Conservation (phyloP, 2,329 filamentous ascomycete species). For the Paramyrothecium roridum region DNA sequence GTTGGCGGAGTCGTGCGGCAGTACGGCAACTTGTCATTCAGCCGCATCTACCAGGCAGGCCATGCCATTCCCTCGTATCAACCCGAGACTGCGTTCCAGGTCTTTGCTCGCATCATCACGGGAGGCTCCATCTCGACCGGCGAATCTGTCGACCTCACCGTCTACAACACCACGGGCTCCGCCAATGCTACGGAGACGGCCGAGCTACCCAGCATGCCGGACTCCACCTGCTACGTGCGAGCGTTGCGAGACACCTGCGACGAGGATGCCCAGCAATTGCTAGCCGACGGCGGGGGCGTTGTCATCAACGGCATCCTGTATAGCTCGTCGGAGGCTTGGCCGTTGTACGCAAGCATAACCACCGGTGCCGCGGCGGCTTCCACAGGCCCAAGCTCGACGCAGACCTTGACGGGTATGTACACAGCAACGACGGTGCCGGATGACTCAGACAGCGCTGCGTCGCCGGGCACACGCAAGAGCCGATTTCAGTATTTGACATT, state of each 20-base stretch:
- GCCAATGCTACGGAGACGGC: slow-evolving; percentile 55
- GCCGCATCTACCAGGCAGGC: slow-evolving; percentile 63
- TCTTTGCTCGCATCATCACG: slow-evolving; percentile 59
- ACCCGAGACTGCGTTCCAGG: slow-evolving; percentile 54
- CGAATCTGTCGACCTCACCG: slow-evolving; percentile 44
- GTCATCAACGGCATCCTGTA: slow-evolving; percentile 60
- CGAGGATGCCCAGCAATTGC: slow-evolving; percentile 43
- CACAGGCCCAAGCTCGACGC: slow-evolving; percentile 14
- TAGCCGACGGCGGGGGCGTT: slow-evolving; percentile 48
- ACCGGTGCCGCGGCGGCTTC: slow-evolving; percentile 13
- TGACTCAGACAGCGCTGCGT: neutral
- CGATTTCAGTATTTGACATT: neutral
- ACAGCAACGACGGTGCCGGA: slow-evolving; percentile 31
- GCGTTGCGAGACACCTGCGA: slow-evolving; percentile 47
- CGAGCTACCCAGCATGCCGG: slow-evolving; percentile 41
- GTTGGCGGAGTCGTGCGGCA: slow-evolving; percentile 72
- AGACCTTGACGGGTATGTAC: slow-evolving; percentile 27
- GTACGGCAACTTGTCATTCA: slow-evolving; percentile 70
- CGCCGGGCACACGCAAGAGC: neutral
- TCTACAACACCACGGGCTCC: slow-evolving; percentile 56
- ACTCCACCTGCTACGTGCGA: slow-evolving; percentile 60
- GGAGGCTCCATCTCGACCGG: slow-evolving; percentile 56
- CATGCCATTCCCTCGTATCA: slow-evolving; percentile 62
- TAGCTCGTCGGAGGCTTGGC: slow-evolving; percentile 36
- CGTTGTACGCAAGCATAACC: slow-evolving; percentile 22